A percentile compares a stretch with the other conserved stretches of the same genome.
Conservation (phyloP, 345 rosid genomes). For the Acer campestre region DNA sequence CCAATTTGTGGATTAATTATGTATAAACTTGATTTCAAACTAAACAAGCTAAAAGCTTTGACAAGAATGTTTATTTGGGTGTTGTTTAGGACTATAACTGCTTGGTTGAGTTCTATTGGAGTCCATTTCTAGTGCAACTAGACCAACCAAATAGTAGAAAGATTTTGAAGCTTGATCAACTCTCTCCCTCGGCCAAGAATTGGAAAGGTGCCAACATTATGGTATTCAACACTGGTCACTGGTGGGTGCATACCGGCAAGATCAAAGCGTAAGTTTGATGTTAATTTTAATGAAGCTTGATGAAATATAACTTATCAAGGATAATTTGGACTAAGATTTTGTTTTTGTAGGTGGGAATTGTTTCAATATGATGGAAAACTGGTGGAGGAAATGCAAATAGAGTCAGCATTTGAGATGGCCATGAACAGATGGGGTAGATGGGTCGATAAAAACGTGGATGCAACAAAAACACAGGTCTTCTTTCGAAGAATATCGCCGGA, state of each 20-base stretch:
- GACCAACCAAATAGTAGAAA: slow-evolving; percentile 28
- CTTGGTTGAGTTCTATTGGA: slow-evolving; percentile 54
- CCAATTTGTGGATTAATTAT: neutral
- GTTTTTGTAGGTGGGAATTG: slow-evolving; percentile 51
- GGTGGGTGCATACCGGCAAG: slow-evolving; percentile 44
- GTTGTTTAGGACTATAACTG: slow-evolving; percentile 43
- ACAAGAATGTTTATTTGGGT: neutral
- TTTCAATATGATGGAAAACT: slow-evolving; percentile 32
- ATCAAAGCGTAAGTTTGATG: slow-evolving; percentile 27
- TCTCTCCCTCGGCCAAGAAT: slow-evolving; percentile 28
- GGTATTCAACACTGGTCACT: slow-evolving; percentile 62
- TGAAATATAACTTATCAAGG: neutral
- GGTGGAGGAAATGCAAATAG: slow-evolving; percentile 35
- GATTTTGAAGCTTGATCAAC: slow-evolving; percentile 41
- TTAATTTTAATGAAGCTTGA: neutral
- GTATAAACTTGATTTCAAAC: neutral
- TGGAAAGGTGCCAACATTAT: slow-evolving; percentile 50
- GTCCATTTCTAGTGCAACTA: slow-evolving; percentile 46
- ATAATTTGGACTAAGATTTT: neutral
- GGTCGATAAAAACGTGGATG: slow-evolving; percentile 37
- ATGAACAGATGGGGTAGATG: slow-evolving; percentile 53
- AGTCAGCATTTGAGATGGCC: slow-evolving; percentile 37
- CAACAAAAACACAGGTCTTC: slow-evolving; percentile 34
- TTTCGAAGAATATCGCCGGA: slow-evolving; percentile 52
- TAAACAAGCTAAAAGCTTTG: neutral